Conservation (phyloP, 768 basidiomycete genomes). For the Termitomyces sp. region DNA sequence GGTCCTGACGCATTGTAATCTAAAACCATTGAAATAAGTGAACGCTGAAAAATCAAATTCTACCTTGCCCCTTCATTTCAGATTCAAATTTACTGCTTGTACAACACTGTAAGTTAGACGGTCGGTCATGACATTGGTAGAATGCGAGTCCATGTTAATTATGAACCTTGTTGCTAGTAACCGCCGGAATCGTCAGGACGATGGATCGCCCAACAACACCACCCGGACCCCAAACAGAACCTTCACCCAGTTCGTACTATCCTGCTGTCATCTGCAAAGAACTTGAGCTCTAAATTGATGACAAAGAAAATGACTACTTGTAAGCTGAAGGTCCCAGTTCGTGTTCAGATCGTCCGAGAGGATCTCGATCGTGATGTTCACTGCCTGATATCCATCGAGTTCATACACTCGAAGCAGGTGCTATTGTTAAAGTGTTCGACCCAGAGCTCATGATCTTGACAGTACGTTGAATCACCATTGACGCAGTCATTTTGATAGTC, state of each 20-base stretch:
- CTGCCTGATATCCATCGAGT: background rate
- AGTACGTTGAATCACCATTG: background rate
- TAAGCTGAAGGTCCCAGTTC: background rate
- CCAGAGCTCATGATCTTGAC: background rate
- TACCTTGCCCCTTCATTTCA: too few species aligned
- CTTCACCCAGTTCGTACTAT: background rate
- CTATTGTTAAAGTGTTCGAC: background rate
- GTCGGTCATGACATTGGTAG: too few species aligned
- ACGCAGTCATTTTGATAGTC: background rate
- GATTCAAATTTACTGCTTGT: too few species aligned
- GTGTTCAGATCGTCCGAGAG: background rate
- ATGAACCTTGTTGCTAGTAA: too few species aligned
- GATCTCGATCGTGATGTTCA: too few species aligned
- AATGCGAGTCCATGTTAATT: too few species aligned
- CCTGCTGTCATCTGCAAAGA: too few species aligned
- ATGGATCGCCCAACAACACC: background rate
- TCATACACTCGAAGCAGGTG: background rate
- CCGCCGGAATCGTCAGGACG: too few species aligned
- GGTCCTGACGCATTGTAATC: too few species aligned
- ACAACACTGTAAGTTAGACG: too few species aligned
- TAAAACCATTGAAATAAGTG: too few species aligned
- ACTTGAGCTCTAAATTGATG: background rate
- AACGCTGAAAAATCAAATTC: too few species aligned
- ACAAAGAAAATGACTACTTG: background rate
- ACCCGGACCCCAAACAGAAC: background rate